Percentiles rank a stretch among this genome's conserved stretches.
phyloP scores from a whole-genome alignment of 148 eudicot genomes.

The Chenopodium formosanum region DNA sequence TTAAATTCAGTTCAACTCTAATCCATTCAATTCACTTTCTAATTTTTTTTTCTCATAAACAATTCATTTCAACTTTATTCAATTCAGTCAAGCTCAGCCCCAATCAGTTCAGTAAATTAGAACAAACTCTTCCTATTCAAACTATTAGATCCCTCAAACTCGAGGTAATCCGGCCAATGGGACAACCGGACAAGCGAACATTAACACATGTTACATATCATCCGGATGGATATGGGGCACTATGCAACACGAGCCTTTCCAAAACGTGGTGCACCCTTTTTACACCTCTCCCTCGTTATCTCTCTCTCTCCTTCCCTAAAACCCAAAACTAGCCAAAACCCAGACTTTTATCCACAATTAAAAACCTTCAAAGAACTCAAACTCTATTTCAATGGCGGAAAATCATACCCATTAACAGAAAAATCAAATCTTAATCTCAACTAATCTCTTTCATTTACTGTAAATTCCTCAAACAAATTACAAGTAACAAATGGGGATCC shows the following conservation, averaged over 20 bases:
- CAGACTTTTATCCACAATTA: neutral
- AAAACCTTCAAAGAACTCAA: neutral
- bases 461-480: neutral
- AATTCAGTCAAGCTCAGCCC: too few relatives aligned
- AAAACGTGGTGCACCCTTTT: neutral
- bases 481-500: slow-evolving; percentile 53
- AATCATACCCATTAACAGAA: slow-evolving; percentile 1
- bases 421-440: neutral
- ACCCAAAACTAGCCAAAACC: slow-evolving; percentile 8
- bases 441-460: neutral
- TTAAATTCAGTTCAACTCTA: too few relatives aligned
- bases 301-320: neutral
- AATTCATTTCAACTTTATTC: too few relatives aligned
- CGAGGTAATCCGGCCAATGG: too few relatives aligned
- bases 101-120: too few relatives aligned
- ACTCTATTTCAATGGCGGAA: neutral
- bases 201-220: too few relatives aligned
- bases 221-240: neutral
- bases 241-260: neutral
- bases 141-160: too few relatives aligned
- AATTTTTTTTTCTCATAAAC: too few relatives aligned
- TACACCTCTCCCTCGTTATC: slow-evolving; percentile 20
- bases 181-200: too few relatives aligned
- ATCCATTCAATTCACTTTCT: too few relatives aligned
- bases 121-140: too few relatives aligned